Base-by-base conservation (phyloP, 768 basidiomycete genomes). In the Amanita fuliginea region DNA sequence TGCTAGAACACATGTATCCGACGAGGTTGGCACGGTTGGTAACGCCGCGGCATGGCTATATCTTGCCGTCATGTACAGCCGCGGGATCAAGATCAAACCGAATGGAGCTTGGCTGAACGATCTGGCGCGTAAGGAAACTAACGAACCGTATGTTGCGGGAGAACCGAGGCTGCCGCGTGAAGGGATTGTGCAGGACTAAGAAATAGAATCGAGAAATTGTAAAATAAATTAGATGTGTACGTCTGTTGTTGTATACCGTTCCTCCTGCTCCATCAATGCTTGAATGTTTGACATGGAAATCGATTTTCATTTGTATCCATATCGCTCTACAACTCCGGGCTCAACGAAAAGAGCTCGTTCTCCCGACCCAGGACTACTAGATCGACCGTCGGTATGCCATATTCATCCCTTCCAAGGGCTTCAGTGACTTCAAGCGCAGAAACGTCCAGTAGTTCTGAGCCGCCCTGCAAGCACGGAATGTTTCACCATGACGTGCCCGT, bases 61-160 rank as follows among this genome's bases (percentile, higher is more conserved):
- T 56, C 64, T 91, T 48, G 88, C 88, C 7, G 84, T 87, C 47
- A 86, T 87, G 81, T 86, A 83, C 67, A 66, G 57, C 51, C 82
- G 85, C 53, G 85, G 86, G 8, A 71, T 78, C 64, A 86, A 85
- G 71, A 70, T 91, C 56, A 71, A 81, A 69, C 87, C 88, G 19
- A 77, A 83, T 10, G 88, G 88, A 34, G 81, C 82, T 42, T 91
- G 88, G 88, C 64, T 91, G 65, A 90, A 90, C 57, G 88, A 91
- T 61, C 62, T 90, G 66, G 64, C 86, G 55, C 75, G 88, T 26
- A 73, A 77, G 57, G 87, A 89, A 65, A 86, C 82, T 28, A 78
- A 79, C 24, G 83, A 89, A 62, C 71, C 67, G 10, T 90, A 90
- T 62, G 62, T 64, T 42, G 65, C 69, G 18, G 80, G 71, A 10